Base-by-base conservation (phyloP, 2,329 filamentous ascomycete species). In the Allantophomopsis cytisporea region DNA sequence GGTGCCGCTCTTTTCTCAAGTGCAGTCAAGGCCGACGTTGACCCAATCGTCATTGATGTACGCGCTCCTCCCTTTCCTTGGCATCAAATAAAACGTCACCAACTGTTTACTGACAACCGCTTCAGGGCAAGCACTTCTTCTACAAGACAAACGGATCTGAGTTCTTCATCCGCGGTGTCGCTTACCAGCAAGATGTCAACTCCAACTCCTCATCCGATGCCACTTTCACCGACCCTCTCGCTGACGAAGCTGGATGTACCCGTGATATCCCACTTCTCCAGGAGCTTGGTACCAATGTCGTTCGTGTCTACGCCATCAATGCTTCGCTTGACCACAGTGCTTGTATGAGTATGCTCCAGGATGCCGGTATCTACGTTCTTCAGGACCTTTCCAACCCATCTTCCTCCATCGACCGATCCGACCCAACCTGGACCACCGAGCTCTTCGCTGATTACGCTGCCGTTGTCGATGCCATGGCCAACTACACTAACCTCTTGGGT, bases 261-360 rank as follows among this genome's bases (percentile, higher is more conserved):
- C 84, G 89, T 52, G 91, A 98, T 58, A 74, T 98, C 37, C 85
- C 86, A 36, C 75, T 83, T 52, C 71, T 98, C 49, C 59, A 73
- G 57, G 66, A 85, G 60, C 73, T 95, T 45, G 71, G 77, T 47
- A 94, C 87, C 62, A 98, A 98, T 66, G 78, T 80, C 52, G 89
- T 98, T 61, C 89, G 91, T 61, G 88, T 91, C 41, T 98, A 98
- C 61, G 87, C 89, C 52, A 76, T 96, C 54, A 75, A 96, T 65
- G 84, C 89, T 17, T 74, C 69, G 13, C 60, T 69, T 49, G 70
- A 93, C 64, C 91, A 98, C 66, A 68, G 71, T 39, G 71, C 69
- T 38, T 96, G 91, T 68, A 95, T 98, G 88, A 67, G 71, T 50
- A 60, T 85, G 48, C 74, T 98, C 37, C 71, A 82, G 41, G 76